phyloP scores from a whole-genome alignment of 495 filamentous ascomycete genomes.

The Penicillium longicatenatum region DNA sequence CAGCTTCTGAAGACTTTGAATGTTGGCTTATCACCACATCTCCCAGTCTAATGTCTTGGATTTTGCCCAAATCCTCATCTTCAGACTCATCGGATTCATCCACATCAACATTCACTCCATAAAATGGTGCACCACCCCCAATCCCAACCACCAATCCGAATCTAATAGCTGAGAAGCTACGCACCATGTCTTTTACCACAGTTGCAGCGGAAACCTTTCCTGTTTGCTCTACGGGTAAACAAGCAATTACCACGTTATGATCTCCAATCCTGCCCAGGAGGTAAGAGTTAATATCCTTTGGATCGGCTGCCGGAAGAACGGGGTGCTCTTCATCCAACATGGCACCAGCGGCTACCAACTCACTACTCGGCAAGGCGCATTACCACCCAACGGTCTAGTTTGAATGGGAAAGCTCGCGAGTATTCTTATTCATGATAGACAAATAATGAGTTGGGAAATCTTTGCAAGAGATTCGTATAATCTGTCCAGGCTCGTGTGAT shows the following conservation, averaged over 20 bases:
- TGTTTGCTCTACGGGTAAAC: slow-evolving; percentile 34
- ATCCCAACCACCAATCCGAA: slow-evolving; percentile 38
- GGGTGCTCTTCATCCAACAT: slow-evolving; percentile 37
- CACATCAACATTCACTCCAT: slow-evolving; percentile 13
- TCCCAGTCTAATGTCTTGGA: slow-evolving; percentile 27
- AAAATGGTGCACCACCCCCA: slow-evolving; percentile 29
- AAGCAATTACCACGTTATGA: slow-evolving; percentile 50
- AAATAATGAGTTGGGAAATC: too few species aligned
- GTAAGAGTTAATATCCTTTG: slow-evolving; percentile 33
- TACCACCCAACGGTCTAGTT: slow-evolving; percentile 40
- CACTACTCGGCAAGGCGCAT: slow-evolving; percentile 34
- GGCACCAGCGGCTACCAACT: slow-evolving; percentile 29
- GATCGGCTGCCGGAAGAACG: background rate
- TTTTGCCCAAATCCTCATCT: too few species aligned
- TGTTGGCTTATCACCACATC: slow-evolving; percentile 28
- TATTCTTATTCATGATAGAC: too few species aligned
- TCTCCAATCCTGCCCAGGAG: slow-evolving; percentile 31
- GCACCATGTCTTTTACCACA: slow-evolving; percentile 21
- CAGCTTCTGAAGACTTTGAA: slow-evolving; percentile 22
- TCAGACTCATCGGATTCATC: too few species aligned
- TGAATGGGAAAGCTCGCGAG: too few species aligned
- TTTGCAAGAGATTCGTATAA: too few species aligned
- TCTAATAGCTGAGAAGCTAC: slow-evolving; percentile 28
- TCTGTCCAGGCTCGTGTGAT: too few species aligned
- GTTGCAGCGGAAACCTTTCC: slow-evolving; percentile 25